phyloP scores from a whole-genome alignment of 352 stramenopile species.

The Phytophthora chlamydospora region DNA sequence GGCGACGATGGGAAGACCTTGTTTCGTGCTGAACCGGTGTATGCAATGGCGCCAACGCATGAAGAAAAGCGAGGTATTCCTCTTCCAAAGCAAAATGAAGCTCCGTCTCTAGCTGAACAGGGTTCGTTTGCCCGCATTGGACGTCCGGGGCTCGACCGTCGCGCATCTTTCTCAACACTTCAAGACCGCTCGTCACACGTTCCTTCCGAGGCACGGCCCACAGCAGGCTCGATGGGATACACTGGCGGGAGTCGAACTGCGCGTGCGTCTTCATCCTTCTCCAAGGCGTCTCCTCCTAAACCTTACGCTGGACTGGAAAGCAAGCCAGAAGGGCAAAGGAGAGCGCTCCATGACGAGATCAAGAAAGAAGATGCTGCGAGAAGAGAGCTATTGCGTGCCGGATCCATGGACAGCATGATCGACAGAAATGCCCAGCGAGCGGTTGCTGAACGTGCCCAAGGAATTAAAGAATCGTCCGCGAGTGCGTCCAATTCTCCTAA shows the following conservation, averaged over 20 bases:
- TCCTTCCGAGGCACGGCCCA: constrained; percentile 10
- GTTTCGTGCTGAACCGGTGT: constrained; percentile 3
- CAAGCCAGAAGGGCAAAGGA: constrained; percentile 24
- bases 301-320: constrained; percentile 10
- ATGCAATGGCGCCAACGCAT: constrained; percentile 8
- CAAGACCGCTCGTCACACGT: constrained; percentile 21
- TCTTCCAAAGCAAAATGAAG: constrained; percentile 21
- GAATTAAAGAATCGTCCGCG: constrained; percentile 21
- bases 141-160: constrained; percentile 51
- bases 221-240: constrained; percentile 13
- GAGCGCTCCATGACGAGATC: constrained; percentile 18
- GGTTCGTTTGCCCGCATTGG: constrained; percentile 18
- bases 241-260: constrained; percentile 22
- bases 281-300: constrained; percentile 17
- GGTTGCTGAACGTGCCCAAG: constrained; percentile 18
- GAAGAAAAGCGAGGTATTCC: constrained; percentile 25
- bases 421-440: constrained; percentile 16
- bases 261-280: constrained; percentile 17
- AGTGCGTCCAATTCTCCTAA: constrained; percentile 26
- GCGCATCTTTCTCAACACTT: constrained; percentile 48
- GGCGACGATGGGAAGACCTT: constrained; percentile 13
- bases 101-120: constrained; percentile 21
- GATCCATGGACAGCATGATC: constrained; percentile 33
- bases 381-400: constrained; percentile 31
- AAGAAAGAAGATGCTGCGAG: constrained; percentile 31